Base-by-base conservation (phyloP, 176 grass and related monocot genomes). In the Alloteropsis semialata region DNA sequence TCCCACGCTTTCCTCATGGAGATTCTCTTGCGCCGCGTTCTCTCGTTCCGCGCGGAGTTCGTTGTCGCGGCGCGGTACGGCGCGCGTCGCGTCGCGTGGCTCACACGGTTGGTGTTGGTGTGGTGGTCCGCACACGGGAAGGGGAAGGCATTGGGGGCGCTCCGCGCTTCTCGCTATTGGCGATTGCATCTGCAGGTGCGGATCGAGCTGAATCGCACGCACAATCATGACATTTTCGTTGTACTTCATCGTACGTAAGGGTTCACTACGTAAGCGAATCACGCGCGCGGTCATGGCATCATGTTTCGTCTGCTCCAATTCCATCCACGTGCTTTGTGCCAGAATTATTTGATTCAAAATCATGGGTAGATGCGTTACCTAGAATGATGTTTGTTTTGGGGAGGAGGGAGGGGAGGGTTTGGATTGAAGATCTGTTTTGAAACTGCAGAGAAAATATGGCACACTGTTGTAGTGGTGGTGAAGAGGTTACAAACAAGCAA, bases 31-130 rank as follows among this genome's bases (percentile, higher is more conserved):
- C 38, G 74, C 24, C 55, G 24, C 67, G 16, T 6, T 15, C 14
- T 29, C 74, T 48, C 32, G 41, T 36, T 30, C 8, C 6, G 42
- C 39, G 57, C 58, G 10, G 27, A 17, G 75, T 6, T 45, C 75
- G 37, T 5, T 45, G 76, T 65, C 60, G 42, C 41, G 42, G 43
- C 11, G 10, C 60, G 60, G 29, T n/a, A n/a, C 76, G 55, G 18
- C 57, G 75, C 72, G 21, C 33, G 5, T 49, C 72, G 21, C 33
- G 5, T 49, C 65, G 24, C 67, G 67, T 46, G 68, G 42, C 68
- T n/a, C 76, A 63, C 66, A 34, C 50, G 76, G 54, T 72, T 60
- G 67, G 65, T 45, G 65, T 48, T 44, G n/a, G n/a, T n/a, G n/a
- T n/a, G n/a, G n/a, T 41, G 43, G 39, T 17, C 65, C 44, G 41